Evolutionary conservation across 2,329 filamentous ascomycete genomes (phyloP).

Genomic region (Monosporascus sp.): DNA sequence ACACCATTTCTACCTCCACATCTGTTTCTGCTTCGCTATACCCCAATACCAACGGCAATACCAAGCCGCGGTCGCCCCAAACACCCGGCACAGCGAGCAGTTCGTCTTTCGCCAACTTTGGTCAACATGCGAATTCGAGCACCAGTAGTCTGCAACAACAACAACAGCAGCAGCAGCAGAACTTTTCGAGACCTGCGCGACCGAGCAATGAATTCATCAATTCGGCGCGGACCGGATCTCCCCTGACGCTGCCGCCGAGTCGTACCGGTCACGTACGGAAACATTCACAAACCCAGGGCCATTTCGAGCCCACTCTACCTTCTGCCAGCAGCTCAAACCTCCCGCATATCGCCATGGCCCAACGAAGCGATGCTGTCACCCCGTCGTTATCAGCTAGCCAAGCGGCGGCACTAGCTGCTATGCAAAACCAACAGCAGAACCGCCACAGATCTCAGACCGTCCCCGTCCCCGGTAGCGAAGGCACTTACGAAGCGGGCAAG

Average conservation of each 20-base stretch:
- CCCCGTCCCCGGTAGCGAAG: conserved; percentile 44
- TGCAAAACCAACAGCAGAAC: conserved; percentile 54
- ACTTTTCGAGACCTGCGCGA: conserved; percentile 52
- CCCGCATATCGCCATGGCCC: conserved; percentile 42
- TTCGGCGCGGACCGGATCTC: conserved; percentile 34
- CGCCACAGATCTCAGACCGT: conserved; percentile 72
- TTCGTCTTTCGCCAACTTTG: conserved; percentile 44
- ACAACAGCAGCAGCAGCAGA: conserved; percentile 24
- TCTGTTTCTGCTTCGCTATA: conserved; percentile 12
- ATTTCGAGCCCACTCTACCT: conserved; percentile 69
- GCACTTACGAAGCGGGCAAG: conserved; percentile 37
- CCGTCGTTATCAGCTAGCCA: conserved; percentile 59
- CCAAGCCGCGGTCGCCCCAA: conserved; percentile 38
- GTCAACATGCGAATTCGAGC: conserved; percentile 42
- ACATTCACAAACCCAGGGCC: conserved; percentile 68
- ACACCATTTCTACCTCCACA: conserved; percentile 14
- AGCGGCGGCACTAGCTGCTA: conserved; percentile 73
- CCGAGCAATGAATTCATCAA: conserved; percentile 25
- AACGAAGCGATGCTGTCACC: conserved; percentile 32
- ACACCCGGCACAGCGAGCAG: conserved; percentile 33
- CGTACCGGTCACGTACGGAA: conserved; percentile 40
- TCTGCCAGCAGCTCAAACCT: conserved; percentile 53
- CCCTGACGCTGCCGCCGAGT: conserved; percentile 35
- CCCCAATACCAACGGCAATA: conserved; percentile 32
- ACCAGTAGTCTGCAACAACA: conserved; percentile 33